A percentile compares a stretch with the other conserved stretches of the same genome.
These are phyloP conservation scores for Aspergillus ellipticus DNA, from an alignment of 495 filamentous ascomycete species.

Conservation along the genomic window DNA sequence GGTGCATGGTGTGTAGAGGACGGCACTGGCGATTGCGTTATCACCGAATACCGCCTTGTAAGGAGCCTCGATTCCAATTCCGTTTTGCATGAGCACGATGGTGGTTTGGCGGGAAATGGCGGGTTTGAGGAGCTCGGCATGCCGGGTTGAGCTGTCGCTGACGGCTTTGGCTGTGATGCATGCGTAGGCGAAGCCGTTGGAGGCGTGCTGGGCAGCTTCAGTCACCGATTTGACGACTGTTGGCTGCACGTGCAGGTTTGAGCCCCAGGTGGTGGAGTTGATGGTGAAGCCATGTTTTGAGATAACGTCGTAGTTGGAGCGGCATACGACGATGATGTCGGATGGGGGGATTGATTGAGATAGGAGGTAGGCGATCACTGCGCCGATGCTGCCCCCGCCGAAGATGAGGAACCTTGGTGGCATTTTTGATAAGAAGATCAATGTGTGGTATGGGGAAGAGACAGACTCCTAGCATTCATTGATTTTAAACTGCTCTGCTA, in stretches of 20 bases:
- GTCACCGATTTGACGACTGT: too few species aligned
- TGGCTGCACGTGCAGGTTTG: too few species aligned
- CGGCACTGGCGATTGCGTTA: not conserved
- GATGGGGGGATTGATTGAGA: not conserved
- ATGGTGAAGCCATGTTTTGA: too few species aligned
- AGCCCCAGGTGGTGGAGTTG: too few species aligned
- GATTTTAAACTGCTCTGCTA: too few species aligned
- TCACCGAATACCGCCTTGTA: not conserved
- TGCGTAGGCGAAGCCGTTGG: not conserved
- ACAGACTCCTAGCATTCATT: too few species aligned
- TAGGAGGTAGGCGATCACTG: not conserved
- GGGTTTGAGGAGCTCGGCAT: not conserved
- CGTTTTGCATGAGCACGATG: slow-evolving; percentile 4
- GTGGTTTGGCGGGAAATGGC: not conserved
- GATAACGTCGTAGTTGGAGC: not conserved
- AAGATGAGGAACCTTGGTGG: not conserved
- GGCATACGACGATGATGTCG: not conserved
- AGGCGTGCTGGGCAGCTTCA: too few species aligned
- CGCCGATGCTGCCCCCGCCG: not conserved
- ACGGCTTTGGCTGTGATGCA: not conserved
- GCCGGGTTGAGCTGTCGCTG: not conserved
- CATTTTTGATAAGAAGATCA: too few species aligned
- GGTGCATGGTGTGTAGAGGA: not conserved
- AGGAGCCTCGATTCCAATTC: not conserved
- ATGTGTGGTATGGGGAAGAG: too few species aligned